A percentile compares a stretch with the other conserved stretches of the same genome.
Conservation (phyloP, 768 basidiomycete genomes). For the Nidularia sp. region DNA sequence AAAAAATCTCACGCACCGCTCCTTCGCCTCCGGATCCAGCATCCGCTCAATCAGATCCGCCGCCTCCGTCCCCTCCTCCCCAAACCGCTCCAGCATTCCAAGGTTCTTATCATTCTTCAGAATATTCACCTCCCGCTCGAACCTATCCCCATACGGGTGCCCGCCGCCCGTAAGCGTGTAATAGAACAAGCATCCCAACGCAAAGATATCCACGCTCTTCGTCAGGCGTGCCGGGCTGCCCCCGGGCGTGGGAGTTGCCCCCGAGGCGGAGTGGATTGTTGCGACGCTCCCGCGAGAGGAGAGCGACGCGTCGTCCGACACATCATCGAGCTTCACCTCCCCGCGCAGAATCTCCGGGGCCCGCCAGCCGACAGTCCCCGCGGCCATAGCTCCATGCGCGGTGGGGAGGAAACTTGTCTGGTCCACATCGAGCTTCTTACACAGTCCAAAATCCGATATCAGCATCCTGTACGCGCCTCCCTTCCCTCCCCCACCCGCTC, state of each 20-base stretch:
- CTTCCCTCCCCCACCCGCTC: constrained; percentile 26
- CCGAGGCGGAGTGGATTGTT: constrained; percentile 35
- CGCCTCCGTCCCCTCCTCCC: constrained; percentile 93
- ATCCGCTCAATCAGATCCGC: constrained; percentile 74
- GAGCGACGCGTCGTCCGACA: constrained; percentile 59
- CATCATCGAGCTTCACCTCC: constrained; percentile 88
- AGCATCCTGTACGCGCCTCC: constrained; percentile 67
- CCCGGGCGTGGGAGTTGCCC: constrained; percentile 23
- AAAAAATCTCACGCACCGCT: constrained; percentile 48
- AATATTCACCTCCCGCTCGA: constrained; percentile 93
- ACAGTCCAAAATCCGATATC: constrained; percentile 96
- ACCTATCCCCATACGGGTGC: constrained; percentile 93
- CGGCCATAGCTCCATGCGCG: constrained; percentile 81
- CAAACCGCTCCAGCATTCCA: constrained; percentile 70
- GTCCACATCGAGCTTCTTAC: constrained; percentile 91
- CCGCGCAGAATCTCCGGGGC: constrained; percentile 95
- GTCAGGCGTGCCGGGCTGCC: constrained; percentile 70
- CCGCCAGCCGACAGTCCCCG: constrained; percentile 95
- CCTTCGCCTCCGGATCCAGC: constrained; percentile 71
- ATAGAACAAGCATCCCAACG: constrained; percentile 92
- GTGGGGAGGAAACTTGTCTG: constrained; percentile 97
- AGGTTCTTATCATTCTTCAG: constrained; percentile 75
- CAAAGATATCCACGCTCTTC: constrained; percentile 95
- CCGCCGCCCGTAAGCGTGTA: constrained; percentile 86
- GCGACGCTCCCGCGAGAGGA: constrained; percentile 64